Evolutionary conservation across 148 eudicot genomes (phyloP).

Genomic region (Hydrangea macrophylla): DNA sequence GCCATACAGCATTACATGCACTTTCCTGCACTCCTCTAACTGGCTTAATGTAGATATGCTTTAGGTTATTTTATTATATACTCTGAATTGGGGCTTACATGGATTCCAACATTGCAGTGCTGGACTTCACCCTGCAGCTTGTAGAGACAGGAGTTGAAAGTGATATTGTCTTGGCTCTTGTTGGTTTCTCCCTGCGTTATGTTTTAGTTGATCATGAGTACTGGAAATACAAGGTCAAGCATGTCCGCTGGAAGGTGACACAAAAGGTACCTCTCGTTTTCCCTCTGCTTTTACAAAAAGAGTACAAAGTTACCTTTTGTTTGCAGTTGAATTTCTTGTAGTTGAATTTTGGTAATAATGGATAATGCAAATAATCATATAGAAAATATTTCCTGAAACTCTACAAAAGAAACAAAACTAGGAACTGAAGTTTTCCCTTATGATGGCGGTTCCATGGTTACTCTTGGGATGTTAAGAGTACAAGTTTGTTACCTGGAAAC

Average conservation of each 20-base stretch:
- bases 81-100: background rate
- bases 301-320: too few species aligned
- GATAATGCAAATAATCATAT: too few species aligned
- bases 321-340: background rate
- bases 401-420: background rate
- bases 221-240: conserved; percentile 93
- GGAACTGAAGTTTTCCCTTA: background rate
- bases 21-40: background rate
- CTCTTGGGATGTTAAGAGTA: background rate
- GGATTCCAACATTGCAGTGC: conserved; percentile 43
- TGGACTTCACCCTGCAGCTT: conserved; percentile 79
- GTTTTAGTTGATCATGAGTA: conserved; percentile 81
- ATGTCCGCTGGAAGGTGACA: conserved; percentile 91
- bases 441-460: background rate
- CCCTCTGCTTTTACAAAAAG: background rate
- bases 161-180: conserved; percentile 67
- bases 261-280: conserved; percentile 52
- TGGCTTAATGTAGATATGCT: background rate
- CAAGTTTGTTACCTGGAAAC: background rate
- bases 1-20: too few species aligned
- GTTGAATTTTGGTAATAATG: background rate
- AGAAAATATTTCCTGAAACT: too few species aligned
- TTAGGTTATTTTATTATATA: background rate
- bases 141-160: conserved; percentile 77
- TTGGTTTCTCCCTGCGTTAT: conserved; percentile 78